Percentiles rank a stretch among this genome's conserved stretches.
These are phyloP conservation scores for Asterionellopsis glacialis DNA, from an alignment of 108 stramenopile species.

Conservation along the genomic window DNA sequence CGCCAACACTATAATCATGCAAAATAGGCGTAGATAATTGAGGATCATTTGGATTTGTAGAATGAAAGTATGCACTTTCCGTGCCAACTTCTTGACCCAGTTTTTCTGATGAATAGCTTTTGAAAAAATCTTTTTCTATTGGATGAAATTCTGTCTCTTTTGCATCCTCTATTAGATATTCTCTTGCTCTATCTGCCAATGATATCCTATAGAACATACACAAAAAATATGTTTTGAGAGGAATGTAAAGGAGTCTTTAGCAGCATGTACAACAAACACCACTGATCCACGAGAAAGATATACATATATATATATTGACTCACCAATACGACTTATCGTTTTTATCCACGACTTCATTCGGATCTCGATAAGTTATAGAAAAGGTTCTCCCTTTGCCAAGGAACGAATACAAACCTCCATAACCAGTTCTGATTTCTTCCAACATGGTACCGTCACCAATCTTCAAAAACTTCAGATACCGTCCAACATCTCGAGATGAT, in stretches of 20 bases:
- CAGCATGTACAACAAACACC: too few relatives aligned
- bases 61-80: constrained; percentile 14
- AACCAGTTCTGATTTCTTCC: constrained; percentile 59
- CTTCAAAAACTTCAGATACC: constrained; percentile 51
- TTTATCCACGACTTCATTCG: background rate
- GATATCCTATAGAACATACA: constrained; percentile 1
- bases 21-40: background rate
- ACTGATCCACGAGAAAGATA: too few relatives aligned
- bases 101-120: constrained; percentile 6
- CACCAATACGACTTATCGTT: constrained; percentile 34
- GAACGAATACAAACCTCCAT: constrained; percentile 60
- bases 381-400: constrained; percentile 31
- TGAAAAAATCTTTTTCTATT: constrained; percentile 44
- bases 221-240: too few relatives aligned
- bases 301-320: too few relatives aligned
- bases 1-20: background rate
- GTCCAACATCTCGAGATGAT: constrained; percentile 61
- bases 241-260: too few relatives aligned
- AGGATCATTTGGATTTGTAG: background rate
- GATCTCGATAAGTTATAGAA: constrained; percentile 20
- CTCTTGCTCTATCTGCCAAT: constrained; percentile 22
- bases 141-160: constrained; percentile 33
- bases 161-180: constrained; percentile 26
- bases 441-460: constrained; percentile 50
- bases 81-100: constrained; percentile 4